These are phyloP conservation scores for Scedosporium dehoogii DNA, from an alignment of 2,329 filamentous ascomycete species.

Conservation along the genomic window DNA sequence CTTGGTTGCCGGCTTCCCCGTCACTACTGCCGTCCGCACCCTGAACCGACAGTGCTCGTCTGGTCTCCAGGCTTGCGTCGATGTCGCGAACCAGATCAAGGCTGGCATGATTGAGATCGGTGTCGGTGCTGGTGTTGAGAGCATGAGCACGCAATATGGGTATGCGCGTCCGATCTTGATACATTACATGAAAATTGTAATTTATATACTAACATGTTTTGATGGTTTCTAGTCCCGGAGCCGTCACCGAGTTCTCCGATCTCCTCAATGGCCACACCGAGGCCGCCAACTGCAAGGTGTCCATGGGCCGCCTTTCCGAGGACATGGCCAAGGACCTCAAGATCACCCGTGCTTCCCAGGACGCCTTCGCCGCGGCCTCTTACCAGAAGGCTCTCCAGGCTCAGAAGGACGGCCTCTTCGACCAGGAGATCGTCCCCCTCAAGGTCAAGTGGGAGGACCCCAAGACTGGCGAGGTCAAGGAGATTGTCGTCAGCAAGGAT, in stretches of 20 bases:
- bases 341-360: conserved; percentile 64
- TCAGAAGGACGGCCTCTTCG: conserved; percentile 80
- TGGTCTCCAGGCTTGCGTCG: conserved; percentile 83
- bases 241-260: conserved; percentile 88
- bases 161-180: conserved; percentile 27
- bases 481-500: conserved; percentile 73
- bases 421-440: conserved; percentile 81
- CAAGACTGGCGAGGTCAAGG: conserved; percentile 78
- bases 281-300: conserved; percentile 91
- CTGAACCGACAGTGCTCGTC: conserved; percentile 93
- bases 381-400: conserved; percentile 86
- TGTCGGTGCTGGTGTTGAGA: conserved; percentile 90
- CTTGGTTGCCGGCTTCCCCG: conserved; percentile 84
- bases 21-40: conserved; percentile 71
- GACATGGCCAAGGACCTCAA: conserved; percentile 83
- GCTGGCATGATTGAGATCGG: conserved; percentile 91
- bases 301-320: conserved; percentile 91
- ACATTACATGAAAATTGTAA: not conserved
- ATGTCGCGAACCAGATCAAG: conserved; percentile 88
- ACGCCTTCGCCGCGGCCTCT: conserved; percentile 85
- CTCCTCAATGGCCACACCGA: conserved; percentile 72
- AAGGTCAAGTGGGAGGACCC: conserved; percentile 83
- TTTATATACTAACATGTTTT: not conserved
- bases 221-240: conserved; percentile 53
- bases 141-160: conserved; percentile 91